Evolutionary conservation across 208 protist species (phyloP), one percentile per base, ranked within the genome.

Genomic region (Leishmania amazonensis): DNA sequence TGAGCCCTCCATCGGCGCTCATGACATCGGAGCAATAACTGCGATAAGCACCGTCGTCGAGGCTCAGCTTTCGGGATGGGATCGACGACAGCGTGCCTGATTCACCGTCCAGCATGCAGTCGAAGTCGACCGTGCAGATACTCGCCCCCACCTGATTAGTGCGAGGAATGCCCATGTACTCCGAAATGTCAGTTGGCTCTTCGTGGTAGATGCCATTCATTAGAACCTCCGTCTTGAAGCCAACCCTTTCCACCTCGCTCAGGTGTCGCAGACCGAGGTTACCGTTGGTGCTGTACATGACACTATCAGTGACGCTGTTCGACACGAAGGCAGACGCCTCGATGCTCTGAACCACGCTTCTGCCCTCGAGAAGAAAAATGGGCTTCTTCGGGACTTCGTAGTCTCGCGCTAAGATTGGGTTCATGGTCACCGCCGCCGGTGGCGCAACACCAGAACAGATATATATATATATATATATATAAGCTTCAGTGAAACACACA

Each of bases 271-370:
- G 86, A 38, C 93, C 95, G 28, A 98, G 62, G 83, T 89, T 89
- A 35, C 95, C 95, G 81, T 98, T 98, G 0, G 93, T 96, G 83
- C 91, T 90, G 87, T 94, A 96, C 90, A 98, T 94, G 75, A 98
- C 85, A 53, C 87, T 95, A 77, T 98, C 95, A 17, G 88, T 90
- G 31, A 97, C 88, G 73, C 83, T 92, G 80, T 91, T 92, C 5
- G 89, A 93, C n/a, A 96, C 87, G 81, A 92, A 98, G 35, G 93
- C 89, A 0, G 89, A 89, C 19, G 87, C 83, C 78, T 98, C 95
- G 5, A 80, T 89, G 79, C 95, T 94, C 60, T 96, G 93, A 58
- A 96, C 88, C n/a, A 98, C 89, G 72, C 94, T 84, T 86, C 87
- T 91, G 53, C 81, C 88, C 35, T 96, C 90, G 8, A 98, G 79